Conservation (phyloP, 148 eudicot species). For the Rhododendron mucronatum region DNA sequence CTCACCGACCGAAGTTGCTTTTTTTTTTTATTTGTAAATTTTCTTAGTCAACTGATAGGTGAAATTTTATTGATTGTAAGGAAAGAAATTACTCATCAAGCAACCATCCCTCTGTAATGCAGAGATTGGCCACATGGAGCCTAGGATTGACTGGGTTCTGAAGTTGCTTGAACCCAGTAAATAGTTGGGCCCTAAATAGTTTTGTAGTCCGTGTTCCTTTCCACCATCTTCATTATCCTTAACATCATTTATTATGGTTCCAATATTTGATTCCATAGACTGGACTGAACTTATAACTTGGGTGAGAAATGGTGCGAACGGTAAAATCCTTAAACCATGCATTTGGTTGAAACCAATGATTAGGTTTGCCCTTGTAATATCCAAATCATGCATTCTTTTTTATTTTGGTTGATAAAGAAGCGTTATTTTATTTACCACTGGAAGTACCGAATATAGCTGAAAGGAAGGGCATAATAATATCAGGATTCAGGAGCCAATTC, state of each 20-base stretch:
- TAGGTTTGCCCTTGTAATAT: neutral
- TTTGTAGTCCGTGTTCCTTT: neutral
- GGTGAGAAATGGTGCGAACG: neutral
- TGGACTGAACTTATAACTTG: neutral
- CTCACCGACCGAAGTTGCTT: neutral
- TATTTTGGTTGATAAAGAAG: too few species aligned
- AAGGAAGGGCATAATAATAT: too few species aligned
- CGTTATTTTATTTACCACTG: too few species aligned
- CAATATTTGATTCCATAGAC: neutral
- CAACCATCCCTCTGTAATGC: neutral
- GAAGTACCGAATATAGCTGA: too few species aligned
- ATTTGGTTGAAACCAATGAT: neutral
- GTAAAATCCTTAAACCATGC: neutral
- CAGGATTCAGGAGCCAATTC: too few species aligned
- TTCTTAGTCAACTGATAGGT: neutral
- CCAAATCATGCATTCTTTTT: neutral
- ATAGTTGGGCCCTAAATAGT: too few species aligned
- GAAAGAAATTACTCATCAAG: neutral
- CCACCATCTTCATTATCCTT: neutral
- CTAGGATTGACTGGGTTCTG: neutral
- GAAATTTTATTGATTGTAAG: neutral
- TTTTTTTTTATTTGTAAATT: too few species aligned
- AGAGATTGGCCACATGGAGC: neutral
- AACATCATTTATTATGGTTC: neutral
- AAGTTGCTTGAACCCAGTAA: neutral